Percentiles rank a stretch among this genome's conserved stretches.
Conservation (phyloP, 2,329 filamentous ascomycete genomes). For the Penicillium capsulatum region DNA sequence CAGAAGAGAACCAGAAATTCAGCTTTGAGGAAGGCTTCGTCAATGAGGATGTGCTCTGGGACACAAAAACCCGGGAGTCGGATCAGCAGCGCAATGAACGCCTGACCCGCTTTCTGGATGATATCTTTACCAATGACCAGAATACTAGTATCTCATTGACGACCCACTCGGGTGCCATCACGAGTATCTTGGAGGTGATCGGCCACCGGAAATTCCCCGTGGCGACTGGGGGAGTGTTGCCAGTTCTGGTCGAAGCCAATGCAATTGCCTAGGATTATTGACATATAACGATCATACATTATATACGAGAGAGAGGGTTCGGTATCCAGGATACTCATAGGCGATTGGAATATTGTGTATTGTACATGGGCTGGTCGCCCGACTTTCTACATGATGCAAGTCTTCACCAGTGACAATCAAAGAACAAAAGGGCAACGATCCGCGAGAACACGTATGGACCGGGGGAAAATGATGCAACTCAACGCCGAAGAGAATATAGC, state of each 20-base stretch:
- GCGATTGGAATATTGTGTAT: conserved; percentile 17
- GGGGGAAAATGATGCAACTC: conserved; percentile 27
- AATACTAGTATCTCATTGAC: conserved; percentile 53
- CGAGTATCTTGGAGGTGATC: conserved; percentile 46
- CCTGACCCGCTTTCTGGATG: conserved; percentile 46
- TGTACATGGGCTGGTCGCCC: conserved; percentile 17
- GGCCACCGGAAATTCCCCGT: conserved; percentile 48
- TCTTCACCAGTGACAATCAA: conserved; percentile 2
- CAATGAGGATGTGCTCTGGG: conserved; percentile 54
- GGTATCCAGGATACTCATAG: conserved; percentile 1
- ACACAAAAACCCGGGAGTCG: conserved; percentile 47
- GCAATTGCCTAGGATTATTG: conserved; percentile 7
- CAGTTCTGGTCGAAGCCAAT: conserved; percentile 48
- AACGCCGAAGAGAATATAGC: conserved; percentile 23
- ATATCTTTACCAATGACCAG: conserved; percentile 49
- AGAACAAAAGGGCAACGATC: neutral
- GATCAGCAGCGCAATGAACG: conserved; percentile 47
- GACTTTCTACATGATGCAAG: conserved; percentile 10
- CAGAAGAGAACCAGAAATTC: conserved; percentile 47
- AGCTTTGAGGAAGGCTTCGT: conserved; percentile 51
- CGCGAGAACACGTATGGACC: conserved; percentile 10
- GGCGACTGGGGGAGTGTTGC: conserved; percentile 50
- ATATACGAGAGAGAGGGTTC: too few relatives aligned
- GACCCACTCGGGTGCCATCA: conserved; percentile 57
- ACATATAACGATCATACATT: too few relatives aligned